Conservation (phyloP, 2,329 filamentous ascomycete genomes). For the Trichoderma harzianum region DNA sequence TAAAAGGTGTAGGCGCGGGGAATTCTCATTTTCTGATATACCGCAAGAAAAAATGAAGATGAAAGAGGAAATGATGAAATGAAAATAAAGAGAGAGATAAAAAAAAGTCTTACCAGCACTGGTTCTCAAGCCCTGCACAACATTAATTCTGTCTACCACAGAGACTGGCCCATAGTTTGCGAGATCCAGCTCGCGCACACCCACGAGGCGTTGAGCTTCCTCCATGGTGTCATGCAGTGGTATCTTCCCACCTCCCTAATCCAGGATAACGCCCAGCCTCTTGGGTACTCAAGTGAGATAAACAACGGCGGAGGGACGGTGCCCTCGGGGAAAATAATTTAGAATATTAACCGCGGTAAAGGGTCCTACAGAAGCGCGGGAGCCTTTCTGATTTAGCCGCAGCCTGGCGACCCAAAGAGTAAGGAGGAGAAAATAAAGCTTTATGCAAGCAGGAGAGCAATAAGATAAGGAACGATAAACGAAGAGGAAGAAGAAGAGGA, state of each 20-base stretch:
- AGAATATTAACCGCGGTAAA: slow-evolving; percentile 14
- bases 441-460: neutral
- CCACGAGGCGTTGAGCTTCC: slow-evolving; percentile 15
- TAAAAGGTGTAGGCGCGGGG: neutral
- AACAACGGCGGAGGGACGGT: neutral
- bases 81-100: neutral
- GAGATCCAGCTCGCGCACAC: slow-evolving; percentile 49
- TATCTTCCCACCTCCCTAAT: slow-evolving; percentile 15
- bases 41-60: neutral
- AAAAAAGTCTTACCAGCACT: slow-evolving; percentile 53
- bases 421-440: neutral
- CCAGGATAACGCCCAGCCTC: neutral
- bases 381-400: slow-evolving; percentile 12
- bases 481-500: neutral
- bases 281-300: neutral
- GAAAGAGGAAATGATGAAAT: neutral
- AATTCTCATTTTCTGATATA: neutral
- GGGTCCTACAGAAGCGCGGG: slow-evolving; percentile 7
- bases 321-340: neutral
- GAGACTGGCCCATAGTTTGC: slow-evolving; percentile 45
- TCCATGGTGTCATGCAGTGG: slow-evolving; percentile 10
- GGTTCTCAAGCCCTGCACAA: slow-evolving; percentile 56
- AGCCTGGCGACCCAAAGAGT: neutral
- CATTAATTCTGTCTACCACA: slow-evolving; percentile 53
- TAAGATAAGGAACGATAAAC: neutral